A percentile compares a stretch with the other conserved stretches of the same genome.
Evolutionary conservation across 2,329 filamentous ascomycete species (phyloP).

Genomic region (Pyrenophora seminiperda): DNA sequence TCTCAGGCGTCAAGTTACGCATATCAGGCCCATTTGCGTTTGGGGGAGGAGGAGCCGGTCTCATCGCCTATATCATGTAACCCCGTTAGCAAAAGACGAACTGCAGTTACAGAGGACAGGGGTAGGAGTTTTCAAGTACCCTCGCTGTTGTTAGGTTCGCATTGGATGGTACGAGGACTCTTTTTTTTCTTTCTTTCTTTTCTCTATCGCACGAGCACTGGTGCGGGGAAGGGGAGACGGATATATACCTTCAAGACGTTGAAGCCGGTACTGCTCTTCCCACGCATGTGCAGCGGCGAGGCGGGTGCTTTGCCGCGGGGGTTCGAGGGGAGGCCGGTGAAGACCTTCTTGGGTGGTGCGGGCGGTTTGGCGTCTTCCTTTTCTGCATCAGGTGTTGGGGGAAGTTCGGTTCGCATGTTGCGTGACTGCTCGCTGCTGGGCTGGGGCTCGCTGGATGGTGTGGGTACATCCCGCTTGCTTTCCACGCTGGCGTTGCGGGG

Average conservation of each 20-base stretch:
- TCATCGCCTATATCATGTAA: constrained; percentile 19
- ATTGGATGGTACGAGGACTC: constrained; percentile 5
- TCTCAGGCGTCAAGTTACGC: constrained; percentile 37
- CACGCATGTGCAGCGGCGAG: constrained; percentile 38
- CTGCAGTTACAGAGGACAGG: too few relatives aligned
- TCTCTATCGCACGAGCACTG: constrained; percentile 27
- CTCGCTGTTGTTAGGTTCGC: constrained; percentile 14
- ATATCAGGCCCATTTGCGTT: constrained; percentile 19
- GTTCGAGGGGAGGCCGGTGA: constrained; percentile 38
- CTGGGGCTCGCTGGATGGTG: neutral
- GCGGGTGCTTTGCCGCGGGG: constrained; percentile 31
- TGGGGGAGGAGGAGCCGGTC: constrained; percentile 27
- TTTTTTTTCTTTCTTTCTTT: too few relatives aligned
- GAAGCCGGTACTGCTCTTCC: constrained; percentile 48
- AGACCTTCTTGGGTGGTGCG: constrained; percentile 30
- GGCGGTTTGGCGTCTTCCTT: constrained; percentile 15
- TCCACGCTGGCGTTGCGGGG: constrained; percentile 5
- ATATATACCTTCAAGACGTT: constrained; percentile 46
- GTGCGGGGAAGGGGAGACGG: constrained; percentile 29
- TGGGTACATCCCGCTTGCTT: neutral
- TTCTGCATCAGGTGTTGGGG: constrained; percentile 41
- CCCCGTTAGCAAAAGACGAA: constrained; percentile 5
- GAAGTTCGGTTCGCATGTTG: constrained; percentile 23
- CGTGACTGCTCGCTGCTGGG: constrained; percentile 7
- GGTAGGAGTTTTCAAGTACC: constrained; percentile 15